phyloP scores from a whole-genome alignment of 805 yeast species.

The Clavispora asparagi region DNA sequence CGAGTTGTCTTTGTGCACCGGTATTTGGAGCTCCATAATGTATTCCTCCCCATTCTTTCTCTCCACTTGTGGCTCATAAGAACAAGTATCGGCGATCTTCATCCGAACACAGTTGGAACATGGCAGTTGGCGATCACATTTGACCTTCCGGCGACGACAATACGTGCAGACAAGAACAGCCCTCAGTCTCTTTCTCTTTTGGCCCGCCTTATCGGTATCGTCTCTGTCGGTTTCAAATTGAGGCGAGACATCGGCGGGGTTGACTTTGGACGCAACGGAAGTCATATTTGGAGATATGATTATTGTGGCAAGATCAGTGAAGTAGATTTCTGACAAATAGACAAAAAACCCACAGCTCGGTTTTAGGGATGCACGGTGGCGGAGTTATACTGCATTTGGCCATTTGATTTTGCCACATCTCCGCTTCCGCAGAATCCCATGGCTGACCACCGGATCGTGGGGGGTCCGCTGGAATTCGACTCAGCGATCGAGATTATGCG shows the following conservation, averaged over 20 bases:
- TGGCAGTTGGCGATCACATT: conserved; percentile 26
- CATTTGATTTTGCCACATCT: neutral
- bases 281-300: neutral
- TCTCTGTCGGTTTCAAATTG: neutral
- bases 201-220: conserved; percentile 13
- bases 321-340: neutral
- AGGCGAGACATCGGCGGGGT: no score
- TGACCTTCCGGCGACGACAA: conserved; percentile 29
- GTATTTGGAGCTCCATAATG: conserved; percentile 7
- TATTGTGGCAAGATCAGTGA: neutral
- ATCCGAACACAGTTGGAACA: conserved; percentile 23
- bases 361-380: neutral
- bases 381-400: neutral
- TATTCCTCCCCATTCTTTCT: conserved; percentile 6
- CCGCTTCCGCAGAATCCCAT: neutral
- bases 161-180: conserved; percentile 25
- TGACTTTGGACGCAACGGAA: neutral
- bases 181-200: conserved; percentile 14
- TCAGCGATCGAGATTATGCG: no score
- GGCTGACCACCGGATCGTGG: no score
- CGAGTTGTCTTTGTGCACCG: neutral
- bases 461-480: no score
- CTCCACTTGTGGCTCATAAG: conserved; percentile 13
- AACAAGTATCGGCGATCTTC: conserved; percentile 15
- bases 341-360: neutral